Evolutionary conservation across 306 rosid genomes (phyloP).

Genomic region (Senna siamea): DNA sequence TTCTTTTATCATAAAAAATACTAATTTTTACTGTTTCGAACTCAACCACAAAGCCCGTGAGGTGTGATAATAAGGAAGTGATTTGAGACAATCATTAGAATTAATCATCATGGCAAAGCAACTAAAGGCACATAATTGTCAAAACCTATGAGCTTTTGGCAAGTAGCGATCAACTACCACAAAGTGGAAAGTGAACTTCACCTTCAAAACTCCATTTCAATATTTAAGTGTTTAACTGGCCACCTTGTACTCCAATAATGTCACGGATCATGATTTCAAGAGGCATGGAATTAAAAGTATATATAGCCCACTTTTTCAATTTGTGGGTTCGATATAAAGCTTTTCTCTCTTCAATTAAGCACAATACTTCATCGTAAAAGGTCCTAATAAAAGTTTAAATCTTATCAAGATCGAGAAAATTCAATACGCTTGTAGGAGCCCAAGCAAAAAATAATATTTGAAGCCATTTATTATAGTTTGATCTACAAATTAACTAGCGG

Average conservation of each 20-base stretch:
- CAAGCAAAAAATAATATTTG: too few relatives aligned
- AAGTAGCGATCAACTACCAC: neutral
- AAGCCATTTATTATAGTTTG: too few relatives aligned
- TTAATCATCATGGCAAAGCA: conserved; percentile 10
- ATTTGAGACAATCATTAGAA: neutral
- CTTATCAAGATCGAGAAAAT: neutral
- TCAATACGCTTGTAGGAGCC: neutral
- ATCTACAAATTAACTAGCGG: neutral
- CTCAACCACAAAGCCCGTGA: too few relatives aligned
- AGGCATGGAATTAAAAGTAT: too few relatives aligned
- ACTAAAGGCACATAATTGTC: neutral
- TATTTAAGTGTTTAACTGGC: too few relatives aligned
- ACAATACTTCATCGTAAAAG: neutral
- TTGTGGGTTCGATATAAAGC: neutral
- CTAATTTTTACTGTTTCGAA: too few relatives aligned
- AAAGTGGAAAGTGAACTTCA: too few relatives aligned
- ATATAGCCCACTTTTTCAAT: too few relatives aligned
- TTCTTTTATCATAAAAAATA: too few relatives aligned
- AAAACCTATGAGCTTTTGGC: conserved; percentile 33
- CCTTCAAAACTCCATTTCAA: neutral
- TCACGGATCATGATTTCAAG: too few relatives aligned
- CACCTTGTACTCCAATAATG: too few relatives aligned
- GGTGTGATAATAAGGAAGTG: neutral
- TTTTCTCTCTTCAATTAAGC: neutral
- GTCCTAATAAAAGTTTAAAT: neutral